phyloP scores from a whole-genome alignment of 1,139 yeast genomes.

The Kazachstania sp. region DNA sequence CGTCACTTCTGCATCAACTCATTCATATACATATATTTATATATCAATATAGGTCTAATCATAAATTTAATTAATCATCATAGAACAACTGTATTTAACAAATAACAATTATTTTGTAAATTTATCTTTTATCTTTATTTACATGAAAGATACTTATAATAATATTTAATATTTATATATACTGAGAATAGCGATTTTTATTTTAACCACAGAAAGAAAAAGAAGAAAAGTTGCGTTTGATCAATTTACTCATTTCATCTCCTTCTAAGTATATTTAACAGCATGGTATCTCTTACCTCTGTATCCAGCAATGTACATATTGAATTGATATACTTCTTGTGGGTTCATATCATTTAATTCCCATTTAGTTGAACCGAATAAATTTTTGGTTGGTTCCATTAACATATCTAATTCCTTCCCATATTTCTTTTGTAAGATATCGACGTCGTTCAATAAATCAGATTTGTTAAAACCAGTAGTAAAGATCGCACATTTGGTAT shows the following conservation, averaged over 20 bases:
- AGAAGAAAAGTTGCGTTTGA: background rate
- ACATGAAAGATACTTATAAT: slow-evolving; percentile 3
- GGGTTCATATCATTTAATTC: slow-evolving; percentile 89
- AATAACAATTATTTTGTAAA: background rate
- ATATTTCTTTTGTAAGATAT: slow-evolving; percentile 60
- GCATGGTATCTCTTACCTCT: slow-evolving; percentile 98
- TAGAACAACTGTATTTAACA: too few relatives aligned
- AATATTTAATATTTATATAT: background rate
- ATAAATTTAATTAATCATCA: background rate
- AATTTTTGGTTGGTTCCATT: slow-evolving; percentile 63
- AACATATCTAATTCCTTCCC: slow-evolving; percentile 74
- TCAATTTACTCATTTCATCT: background rate
- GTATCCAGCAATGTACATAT: slow-evolving; percentile 80
- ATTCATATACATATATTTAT: background rate
- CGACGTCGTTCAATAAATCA: slow-evolving; percentile 63
- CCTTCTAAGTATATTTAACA: slow-evolving; percentile 29
- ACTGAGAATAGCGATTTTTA: background rate
- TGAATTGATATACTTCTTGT: slow-evolving; percentile 86
- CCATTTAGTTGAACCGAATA: slow-evolving; percentile 84
- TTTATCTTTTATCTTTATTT: slow-evolving; percentile 3
- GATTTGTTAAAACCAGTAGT: slow-evolving; percentile 82
- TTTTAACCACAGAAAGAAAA: too few relatives aligned
- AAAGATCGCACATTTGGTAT: slow-evolving; percentile 86
- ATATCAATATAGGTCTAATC: background rate
- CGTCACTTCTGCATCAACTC: background rate